A percentile compares a stretch with the other conserved stretches of the same genome.
These are phyloP conservation scores for Apophysomyces sp. DNA, from an alignment of 371 early-diverging fungal species.

Conservation along the genomic window DNA sequence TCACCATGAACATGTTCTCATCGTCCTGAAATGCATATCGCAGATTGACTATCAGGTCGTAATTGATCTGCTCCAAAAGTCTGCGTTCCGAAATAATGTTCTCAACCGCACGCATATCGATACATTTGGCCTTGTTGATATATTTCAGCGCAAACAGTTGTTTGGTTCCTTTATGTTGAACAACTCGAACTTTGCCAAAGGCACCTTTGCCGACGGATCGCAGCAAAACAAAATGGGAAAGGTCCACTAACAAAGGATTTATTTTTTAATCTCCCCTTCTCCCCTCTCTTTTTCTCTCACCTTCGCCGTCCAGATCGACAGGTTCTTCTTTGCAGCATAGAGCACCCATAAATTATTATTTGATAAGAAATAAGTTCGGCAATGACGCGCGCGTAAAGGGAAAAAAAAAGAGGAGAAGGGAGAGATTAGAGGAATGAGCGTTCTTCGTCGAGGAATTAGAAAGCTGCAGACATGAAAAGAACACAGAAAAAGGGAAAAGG, in stretches of 20 bases:
- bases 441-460: neutral
- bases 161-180: conserved; percentile 73
- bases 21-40: conserved; percentile 82
- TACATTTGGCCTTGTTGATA: conserved; percentile 54
- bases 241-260: conserved; percentile 1
- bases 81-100: conserved; percentile 59
- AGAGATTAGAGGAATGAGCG: neutral
- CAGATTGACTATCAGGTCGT: conserved; percentile 64
- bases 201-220: conserved; percentile 69
- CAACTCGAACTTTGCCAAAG: conserved; percentile 81
- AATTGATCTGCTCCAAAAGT: conserved; percentile 46
- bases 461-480: neutral
- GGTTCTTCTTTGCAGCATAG: conserved; percentile 36
- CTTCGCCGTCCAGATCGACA: conserved; percentile 28
- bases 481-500: neutral
- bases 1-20: conserved; percentile 75
- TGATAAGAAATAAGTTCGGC: neutral
- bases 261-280: neutral
- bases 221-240: conserved; percentile 44
- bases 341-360: conserved; percentile 25
- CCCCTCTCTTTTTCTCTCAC: conserved; percentile 9
- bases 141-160: conserved; percentile 61
- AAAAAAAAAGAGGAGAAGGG: neutral
- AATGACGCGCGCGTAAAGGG: neutral
- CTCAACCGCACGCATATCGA: conserved; percentile 50